phyloP scores from a whole-genome alignment of 257 asterid species.

The Solanum pennellii region DNA sequence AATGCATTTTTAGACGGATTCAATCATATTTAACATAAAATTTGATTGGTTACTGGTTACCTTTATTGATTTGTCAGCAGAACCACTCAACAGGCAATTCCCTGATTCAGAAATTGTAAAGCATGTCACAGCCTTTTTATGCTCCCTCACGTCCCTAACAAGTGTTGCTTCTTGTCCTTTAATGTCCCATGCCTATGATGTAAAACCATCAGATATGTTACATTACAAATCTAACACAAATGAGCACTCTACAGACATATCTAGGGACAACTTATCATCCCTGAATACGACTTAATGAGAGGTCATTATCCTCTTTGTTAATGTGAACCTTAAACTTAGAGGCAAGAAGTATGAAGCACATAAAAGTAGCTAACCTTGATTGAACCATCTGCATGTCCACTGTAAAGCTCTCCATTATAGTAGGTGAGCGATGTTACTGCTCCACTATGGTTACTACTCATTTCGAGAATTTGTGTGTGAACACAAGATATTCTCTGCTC shows the following conservation, averaged over 20 bases:
- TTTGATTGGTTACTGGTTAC: constrained; percentile 12
- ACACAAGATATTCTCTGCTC: constrained; percentile 91
- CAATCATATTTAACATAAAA: background rate
- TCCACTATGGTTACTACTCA: constrained; percentile 42
- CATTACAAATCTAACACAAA: background rate
- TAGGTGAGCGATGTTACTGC: constrained; percentile 78
- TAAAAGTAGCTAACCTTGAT: constrained; percentile 42
- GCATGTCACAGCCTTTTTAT: constrained; percentile 69
- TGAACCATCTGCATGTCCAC: constrained; percentile 89
- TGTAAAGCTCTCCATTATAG: constrained; percentile 64
- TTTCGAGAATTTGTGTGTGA: constrained; percentile 75
- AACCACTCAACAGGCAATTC: constrained; percentile 68
- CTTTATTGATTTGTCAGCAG: constrained; percentile 80
- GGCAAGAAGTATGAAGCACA: background rate
- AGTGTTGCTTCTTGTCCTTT: constrained; percentile 67
- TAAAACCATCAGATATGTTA: background rate
- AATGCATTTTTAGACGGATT: background rate
- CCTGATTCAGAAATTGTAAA: constrained; percentile 67
- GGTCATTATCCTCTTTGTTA: background rate
- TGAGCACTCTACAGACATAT: background rate
- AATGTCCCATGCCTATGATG: constrained; percentile 74
- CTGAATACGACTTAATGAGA: background rate
- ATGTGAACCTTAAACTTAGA: background rate
- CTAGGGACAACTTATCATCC: background rate
- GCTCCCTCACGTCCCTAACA: constrained; percentile 42